Evolutionary conservation across 2,329 filamentous ascomycete species (phyloP).

Genomic region (Fusarium coffeatum): DNA sequence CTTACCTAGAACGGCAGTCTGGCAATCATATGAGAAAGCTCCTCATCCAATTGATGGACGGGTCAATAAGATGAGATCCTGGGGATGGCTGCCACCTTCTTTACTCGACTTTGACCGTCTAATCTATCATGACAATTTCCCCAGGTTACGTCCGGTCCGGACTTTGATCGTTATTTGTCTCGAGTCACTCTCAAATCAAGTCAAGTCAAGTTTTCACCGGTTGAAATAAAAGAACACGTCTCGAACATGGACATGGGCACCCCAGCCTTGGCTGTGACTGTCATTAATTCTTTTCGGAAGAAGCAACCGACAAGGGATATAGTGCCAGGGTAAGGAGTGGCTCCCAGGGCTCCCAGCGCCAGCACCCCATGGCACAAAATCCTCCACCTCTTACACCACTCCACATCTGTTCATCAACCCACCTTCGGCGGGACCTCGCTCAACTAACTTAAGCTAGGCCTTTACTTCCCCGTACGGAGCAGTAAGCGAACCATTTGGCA

Average conservation of each 20-base stretch:
- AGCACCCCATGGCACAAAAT: conserved; percentile 41
- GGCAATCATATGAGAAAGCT: conserved; percentile 26
- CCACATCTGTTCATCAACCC: conserved; percentile 48
- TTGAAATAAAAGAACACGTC: conserved; percentile 27
- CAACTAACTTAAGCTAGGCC: conserved; percentile 44
- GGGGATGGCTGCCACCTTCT: conserved; percentile 36
- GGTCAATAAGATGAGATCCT: conserved; percentile 30
- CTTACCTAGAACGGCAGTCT: conserved; percentile 24
- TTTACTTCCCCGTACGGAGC: conserved; percentile 41
- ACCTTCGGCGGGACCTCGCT: conserved; percentile 49
- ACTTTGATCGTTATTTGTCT: neutral
- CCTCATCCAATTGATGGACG: conserved; percentile 14
- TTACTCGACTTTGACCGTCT: neutral
- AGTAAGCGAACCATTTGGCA: conserved; percentile 48
- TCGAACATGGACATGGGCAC: conserved; percentile 24
- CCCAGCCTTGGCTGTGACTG: conserved; percentile 19
- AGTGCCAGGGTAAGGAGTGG: conserved; percentile 16
- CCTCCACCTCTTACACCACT: conserved; percentile 45
- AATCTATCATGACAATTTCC: conserved; percentile 9
- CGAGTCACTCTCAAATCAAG: neutral
- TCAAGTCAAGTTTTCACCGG: conserved; percentile 3
- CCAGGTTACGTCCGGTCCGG: conserved; percentile 2
- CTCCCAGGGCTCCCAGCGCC: neutral
- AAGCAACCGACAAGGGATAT: conserved; percentile 34
- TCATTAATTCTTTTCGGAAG: conserved; percentile 33